A percentile compares a stretch with the other conserved stretches of the same genome.
Evolutionary conservation across 2,329 filamentous ascomycete genomes (phyloP).

Genomic region (Botryosphaeria dothidea): DNA sequence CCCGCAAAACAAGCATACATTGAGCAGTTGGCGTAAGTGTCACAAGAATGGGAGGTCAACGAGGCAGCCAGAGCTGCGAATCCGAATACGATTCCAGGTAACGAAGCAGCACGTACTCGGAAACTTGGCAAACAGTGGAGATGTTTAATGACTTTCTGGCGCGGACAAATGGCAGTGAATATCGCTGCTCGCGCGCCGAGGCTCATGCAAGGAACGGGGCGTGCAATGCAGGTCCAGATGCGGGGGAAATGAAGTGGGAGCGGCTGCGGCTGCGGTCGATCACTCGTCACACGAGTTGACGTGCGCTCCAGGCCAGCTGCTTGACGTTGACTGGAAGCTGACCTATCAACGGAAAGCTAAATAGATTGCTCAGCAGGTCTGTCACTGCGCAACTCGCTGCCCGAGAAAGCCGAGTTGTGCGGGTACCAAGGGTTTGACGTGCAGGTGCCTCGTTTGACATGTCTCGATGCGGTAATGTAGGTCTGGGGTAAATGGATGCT

Average conservation of each 20-base stretch:
- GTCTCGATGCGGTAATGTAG: background rate
- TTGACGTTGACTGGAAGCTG: background rate
- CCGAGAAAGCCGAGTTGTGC: background rate
- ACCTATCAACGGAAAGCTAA: background rate
- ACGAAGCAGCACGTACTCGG: background rate
- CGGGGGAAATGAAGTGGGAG: background rate
- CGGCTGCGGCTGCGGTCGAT: background rate
- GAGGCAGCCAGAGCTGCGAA: too few relatives aligned
- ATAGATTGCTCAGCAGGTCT: background rate
- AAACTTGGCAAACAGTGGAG: background rate
- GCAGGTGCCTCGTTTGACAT: background rate
- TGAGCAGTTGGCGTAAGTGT: too few relatives aligned
- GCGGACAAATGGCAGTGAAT: background rate
- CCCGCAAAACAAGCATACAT: too few relatives aligned
- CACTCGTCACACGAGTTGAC: background rate
- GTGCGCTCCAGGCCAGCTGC: background rate
- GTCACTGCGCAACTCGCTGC: background rate
- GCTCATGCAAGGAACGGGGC: background rate
- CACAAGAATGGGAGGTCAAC: too few relatives aligned
- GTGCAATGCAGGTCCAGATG: background rate
- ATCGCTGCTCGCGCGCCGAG: background rate
- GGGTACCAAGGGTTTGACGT: background rate
- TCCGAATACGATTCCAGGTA: background rate
- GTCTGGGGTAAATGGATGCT: background rate
- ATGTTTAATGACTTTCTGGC: background rate